Percentiles rank a stretch among this genome's conserved stretches.
phyloP scores from a whole-genome alignment of 352 stramenopile genomes.

The Phytopythium litorale region DNA sequence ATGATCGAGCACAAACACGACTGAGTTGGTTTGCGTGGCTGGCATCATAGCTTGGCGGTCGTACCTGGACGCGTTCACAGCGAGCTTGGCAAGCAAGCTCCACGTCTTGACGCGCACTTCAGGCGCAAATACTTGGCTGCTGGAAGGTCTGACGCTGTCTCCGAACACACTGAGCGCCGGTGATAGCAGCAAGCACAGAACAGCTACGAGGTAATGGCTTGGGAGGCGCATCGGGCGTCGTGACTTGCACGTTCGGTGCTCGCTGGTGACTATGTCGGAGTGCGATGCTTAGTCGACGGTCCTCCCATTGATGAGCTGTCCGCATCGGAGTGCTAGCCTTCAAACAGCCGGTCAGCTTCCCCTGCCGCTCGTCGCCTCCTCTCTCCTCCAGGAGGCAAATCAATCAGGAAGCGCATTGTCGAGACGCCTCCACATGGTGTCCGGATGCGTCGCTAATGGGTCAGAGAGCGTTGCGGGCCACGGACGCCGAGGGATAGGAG shows the following conservation, averaged over 20 bases:
- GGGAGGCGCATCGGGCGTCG: not conserved
- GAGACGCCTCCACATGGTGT: not conserved
- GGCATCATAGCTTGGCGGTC: not conserved
- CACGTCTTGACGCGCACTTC: not conserved
- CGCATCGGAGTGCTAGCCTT: not conserved
- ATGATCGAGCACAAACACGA: not conserved
- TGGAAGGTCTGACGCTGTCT: not conserved
- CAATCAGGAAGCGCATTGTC: constrained; percentile 3
- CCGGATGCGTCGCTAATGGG: not conserved
- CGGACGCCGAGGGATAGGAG: not conserved
- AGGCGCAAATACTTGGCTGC: not conserved
- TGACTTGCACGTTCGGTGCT: not conserved
- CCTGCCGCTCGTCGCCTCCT: not conserved
- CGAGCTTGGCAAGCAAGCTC: not conserved
- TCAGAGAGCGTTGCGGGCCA: not conserved
- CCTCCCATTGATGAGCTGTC: not conserved
- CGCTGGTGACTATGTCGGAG: not conserved
- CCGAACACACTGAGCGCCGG: not conserved
- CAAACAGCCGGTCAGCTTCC: not conserved
- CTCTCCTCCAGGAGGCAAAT: not conserved
- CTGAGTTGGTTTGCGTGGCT: not conserved
- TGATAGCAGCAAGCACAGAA: not conserved
- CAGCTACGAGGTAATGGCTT: not conserved
- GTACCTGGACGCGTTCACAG: constrained; percentile 2
- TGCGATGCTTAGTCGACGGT: not conserved